A percentile compares a stretch with the other conserved stretches of the same genome.
These are phyloP conservation scores for Ophiocordyceps camponoti-leonardi DNA, from an alignment of 2,329 filamentous ascomycete species.

Conservation along the genomic window DNA sequence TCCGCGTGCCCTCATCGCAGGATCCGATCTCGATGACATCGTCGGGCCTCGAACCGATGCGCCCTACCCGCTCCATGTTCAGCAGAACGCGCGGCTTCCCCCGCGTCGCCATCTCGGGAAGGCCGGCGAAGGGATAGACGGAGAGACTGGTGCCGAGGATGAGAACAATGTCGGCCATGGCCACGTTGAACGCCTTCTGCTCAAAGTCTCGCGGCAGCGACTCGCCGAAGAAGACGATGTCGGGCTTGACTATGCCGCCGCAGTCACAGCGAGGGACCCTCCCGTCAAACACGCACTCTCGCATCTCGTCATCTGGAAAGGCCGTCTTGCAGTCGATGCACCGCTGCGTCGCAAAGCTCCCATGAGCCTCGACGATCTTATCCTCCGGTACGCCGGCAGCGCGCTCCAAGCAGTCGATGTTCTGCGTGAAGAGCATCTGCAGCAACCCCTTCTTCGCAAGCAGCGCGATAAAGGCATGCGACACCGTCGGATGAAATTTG, in stretches of 20 bases:
- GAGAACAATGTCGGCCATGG: constrained; percentile 58
- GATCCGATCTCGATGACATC: constrained; percentile 73
- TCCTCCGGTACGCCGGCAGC: constrained; percentile 67
- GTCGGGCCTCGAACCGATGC: constrained; percentile 58
- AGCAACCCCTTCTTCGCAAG: constrained; percentile 65
- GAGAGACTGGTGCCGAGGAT: constrained; percentile 77
- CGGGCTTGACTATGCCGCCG: constrained; percentile 71
- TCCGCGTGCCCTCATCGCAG: constrained; percentile 67
- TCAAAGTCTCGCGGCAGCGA: constrained; percentile 27
- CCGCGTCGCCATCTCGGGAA: constrained; percentile 48
- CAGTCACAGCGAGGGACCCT: constrained; percentile 63
- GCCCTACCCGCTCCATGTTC: constrained; percentile 72
- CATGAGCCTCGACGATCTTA: constrained; percentile 82
- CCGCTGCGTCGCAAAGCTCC: constrained; percentile 78
- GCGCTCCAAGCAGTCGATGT: constrained; percentile 90
- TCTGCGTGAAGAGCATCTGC: constrained; percentile 84
- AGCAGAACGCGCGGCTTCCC: constrained; percentile 64
- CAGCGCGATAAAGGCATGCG: constrained; percentile 75
- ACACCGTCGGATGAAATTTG: constrained; percentile 72
- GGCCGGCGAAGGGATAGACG: constrained; percentile 75
- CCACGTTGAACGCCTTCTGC: constrained; percentile 25
- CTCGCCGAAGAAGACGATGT: constrained; percentile 91
- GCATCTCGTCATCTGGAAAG: constrained; percentile 63
- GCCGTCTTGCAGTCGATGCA: constrained; percentile 72
- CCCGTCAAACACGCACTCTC: constrained; percentile 44